Base-by-base conservation (phyloP, 208 protist genomes). In the Leishmania braziliensis region DNA sequence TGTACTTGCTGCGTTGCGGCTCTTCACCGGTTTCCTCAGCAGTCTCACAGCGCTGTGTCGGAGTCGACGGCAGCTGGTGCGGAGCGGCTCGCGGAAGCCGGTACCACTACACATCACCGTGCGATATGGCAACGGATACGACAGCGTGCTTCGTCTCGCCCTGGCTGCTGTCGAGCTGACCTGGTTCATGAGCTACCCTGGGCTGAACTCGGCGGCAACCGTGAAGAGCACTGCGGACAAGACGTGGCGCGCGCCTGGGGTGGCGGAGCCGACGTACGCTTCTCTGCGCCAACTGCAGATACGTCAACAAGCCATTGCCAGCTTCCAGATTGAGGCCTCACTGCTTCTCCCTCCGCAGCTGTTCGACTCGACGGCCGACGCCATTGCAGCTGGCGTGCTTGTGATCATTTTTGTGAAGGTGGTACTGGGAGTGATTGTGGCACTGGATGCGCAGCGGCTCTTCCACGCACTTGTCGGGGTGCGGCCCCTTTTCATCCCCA, bases 391-490 rank as follows among this genome's bases (percentile, higher is more conserved):
- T 9, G 71, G 85, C 2, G 76, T 56, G 16, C 53, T 78, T 74
- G 74, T 86, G 56, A 58, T 89, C 46, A 14, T 86, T n/a, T 69
- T 88, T 18, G 86, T 91, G 66, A 82, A 88, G 81, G 53, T 83
- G 51, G 78, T 93, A 10, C 80, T 93, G 5, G 81, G 80, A 43
- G 3, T 89, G 20, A 82, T 85, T 54, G 86, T 84, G 14, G 83
- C 90, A 14, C 62, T 94, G 16, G 89, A 86, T 65, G 84, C 86
- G 58, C 89, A 93, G 82, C 89, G 90, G 16, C 80, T 94, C 39
- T 91, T 94, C 69, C 82, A 95, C 86, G 92, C 89, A 12, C 63
- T 92, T 33, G 84, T 94, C 48, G 92, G 92, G 0, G 89, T 92
- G 48, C 89, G 87, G 23, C 89, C 88, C 6, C 86, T 95, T 43